Evolutionary conservation across 106 monocot species (phyloP).

Genomic region (Dactylorhiza incarnata): DNA sequence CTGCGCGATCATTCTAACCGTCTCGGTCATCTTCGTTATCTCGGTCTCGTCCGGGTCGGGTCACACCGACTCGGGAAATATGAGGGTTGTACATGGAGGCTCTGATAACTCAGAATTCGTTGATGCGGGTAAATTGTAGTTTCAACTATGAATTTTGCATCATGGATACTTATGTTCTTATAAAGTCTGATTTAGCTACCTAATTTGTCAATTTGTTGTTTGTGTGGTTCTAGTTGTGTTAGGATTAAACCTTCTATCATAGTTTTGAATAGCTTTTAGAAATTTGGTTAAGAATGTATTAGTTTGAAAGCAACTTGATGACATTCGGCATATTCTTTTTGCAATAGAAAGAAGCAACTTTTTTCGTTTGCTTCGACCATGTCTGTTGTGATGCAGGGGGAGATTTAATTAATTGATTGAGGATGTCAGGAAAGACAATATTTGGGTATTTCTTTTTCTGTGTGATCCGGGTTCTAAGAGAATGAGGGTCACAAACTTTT

Average conservation of each 20-base stretch:
- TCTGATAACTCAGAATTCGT: constrained; percentile 6
- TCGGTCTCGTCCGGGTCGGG: too few species aligned
- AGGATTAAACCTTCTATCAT: background rate
- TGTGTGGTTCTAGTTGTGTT: background rate
- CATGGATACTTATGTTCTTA: background rate
- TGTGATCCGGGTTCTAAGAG: background rate
- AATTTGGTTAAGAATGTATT: background rate
- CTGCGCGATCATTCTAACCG: too few species aligned
- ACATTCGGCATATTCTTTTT: background rate
- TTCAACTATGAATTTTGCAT: background rate
- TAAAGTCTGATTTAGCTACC: background rate
- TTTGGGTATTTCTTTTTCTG: background rate
- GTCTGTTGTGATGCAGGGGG: too few species aligned
- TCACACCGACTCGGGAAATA: too few species aligned
- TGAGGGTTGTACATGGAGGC: constrained; percentile 7
- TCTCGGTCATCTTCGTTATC: too few species aligned
- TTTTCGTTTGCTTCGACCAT: too few species aligned
- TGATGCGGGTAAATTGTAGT: constrained; percentile 6
- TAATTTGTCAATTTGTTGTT: background rate
- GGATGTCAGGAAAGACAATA: background rate
- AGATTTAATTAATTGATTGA: background rate
- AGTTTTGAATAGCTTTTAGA: background rate
- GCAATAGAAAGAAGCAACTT: too few species aligned
- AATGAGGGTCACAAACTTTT: too few species aligned
- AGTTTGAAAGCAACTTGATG: background rate